These are phyloP conservation scores for Cyclocybe cylindracea DNA, from an alignment of 768 basidiomycete species.

Conservation along the genomic window DNA sequence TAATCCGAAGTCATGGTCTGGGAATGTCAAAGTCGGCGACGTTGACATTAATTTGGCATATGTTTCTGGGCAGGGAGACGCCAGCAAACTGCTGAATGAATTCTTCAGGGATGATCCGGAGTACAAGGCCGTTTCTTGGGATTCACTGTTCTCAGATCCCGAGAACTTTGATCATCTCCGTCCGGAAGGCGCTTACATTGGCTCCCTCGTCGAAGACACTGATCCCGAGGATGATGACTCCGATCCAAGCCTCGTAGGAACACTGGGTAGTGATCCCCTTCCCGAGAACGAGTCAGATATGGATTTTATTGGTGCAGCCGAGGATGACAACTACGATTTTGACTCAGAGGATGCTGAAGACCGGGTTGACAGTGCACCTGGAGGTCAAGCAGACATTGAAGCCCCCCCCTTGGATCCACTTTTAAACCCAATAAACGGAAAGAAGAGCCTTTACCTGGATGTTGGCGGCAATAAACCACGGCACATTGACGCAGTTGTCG, in stretches of 20 bases:
- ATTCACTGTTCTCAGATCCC: constrained; percentile 4
- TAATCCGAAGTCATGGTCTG: constrained; percentile 22
- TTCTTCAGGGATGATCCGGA: background rate
- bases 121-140: constrained; percentile 2
- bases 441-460: too few relatives aligned
- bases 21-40: constrained; percentile 14
- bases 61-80: constrained; percentile 1
- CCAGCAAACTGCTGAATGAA: constrained; percentile 3
- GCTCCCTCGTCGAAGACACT: background rate
- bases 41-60: constrained; percentile 11
- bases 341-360: too few relatives aligned
- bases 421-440: too few relatives aligned
- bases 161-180: constrained; percentile 14
- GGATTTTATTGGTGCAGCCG: background rate
- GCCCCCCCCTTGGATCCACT: too few relatives aligned
- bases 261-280: too few relatives aligned
- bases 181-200: constrained; percentile 10
- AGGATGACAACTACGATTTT: too few relatives aligned
- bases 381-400: too few relatives aligned
- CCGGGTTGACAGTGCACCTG: too few relatives aligned
- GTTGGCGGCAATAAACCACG: too few relatives aligned
- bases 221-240: constrained; percentile 3
- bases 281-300: too few relatives aligned
- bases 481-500: too few relatives aligned
- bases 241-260: background rate